Conservation (phyloP, 441 rosid genomes). For the Rhodomyrtus psidioides region DNA sequence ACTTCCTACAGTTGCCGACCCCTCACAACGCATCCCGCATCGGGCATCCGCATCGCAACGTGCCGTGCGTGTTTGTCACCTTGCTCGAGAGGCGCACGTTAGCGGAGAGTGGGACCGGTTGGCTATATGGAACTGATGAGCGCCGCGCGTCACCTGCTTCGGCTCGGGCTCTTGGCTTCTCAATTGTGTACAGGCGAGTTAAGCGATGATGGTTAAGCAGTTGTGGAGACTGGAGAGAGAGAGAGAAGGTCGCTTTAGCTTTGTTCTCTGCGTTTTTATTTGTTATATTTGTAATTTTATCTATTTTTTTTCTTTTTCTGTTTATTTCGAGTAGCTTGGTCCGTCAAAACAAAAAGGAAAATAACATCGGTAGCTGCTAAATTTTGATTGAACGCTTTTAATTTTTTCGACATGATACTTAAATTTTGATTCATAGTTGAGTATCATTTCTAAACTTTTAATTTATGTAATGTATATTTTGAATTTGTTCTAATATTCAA, state of each 20-base stretch:
- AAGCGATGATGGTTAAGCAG: neutral
- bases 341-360: neutral
- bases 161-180: neutral
- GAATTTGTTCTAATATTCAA: too few relatives aligned
- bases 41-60: neutral
- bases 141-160: neutral
- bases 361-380: too few relatives aligned
- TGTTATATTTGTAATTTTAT: neutral
- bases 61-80: neutral
- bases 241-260: neutral
- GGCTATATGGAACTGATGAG: neutral
- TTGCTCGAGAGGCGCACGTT: neutral
- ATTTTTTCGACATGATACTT: too few relatives aligned
- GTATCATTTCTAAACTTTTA: too few relatives aligned
- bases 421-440: too few relatives aligned
- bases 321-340: neutral
- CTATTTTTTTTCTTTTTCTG: too few relatives aligned
- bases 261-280: neutral
- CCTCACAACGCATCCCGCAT: neutral
- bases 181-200: neutral
- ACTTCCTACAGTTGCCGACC: neutral
- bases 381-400: too few relatives aligned
- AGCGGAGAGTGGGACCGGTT: neutral
- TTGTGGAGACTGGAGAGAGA: too few relatives aligned
- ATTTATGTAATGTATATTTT: too few relatives aligned